These are phyloP conservation scores for Nakazawaea peltata DNA, from an alignment of 805 yeast genomes.

Conservation along the genomic window DNA sequence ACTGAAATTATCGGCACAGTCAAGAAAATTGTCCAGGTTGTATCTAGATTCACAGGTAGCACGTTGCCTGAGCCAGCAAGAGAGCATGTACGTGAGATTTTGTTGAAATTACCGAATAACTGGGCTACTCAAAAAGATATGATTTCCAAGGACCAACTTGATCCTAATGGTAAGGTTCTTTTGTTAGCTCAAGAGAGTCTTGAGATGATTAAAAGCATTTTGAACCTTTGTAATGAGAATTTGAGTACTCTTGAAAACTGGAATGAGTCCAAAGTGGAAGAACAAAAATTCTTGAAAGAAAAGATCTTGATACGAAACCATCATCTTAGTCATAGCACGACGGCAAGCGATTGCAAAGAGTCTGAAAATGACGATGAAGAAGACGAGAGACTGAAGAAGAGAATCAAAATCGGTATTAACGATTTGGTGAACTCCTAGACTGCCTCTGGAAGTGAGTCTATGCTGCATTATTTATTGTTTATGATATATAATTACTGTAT, in stretches of 20 bases:
- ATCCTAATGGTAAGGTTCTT: slow-evolving; percentile 63
- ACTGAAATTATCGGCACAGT: slow-evolving; percentile 84
- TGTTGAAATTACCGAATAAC: slow-evolving; percentile 66
- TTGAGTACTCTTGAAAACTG: slow-evolving; percentile 80
- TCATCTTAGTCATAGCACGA: too few species aligned
- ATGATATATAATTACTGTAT: too few species aligned
- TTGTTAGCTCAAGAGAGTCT: slow-evolving; percentile 83
- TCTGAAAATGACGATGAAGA: background rate
- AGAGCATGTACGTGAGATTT: slow-evolving; percentile 68
- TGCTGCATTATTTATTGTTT: background rate
- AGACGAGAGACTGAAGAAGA: slow-evolving; percentile 2
- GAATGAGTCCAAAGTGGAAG: slow-evolving; percentile 24
- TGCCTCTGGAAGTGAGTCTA: background rate
- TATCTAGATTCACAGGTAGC: slow-evolving; percentile 76
- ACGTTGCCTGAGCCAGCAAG: slow-evolving; percentile 75
- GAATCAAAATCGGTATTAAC: slow-evolving; percentile 8
- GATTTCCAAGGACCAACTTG: slow-evolving; percentile 23
- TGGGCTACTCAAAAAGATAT: slow-evolving; percentile 37
- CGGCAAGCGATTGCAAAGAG: slow-evolving; percentile 1
- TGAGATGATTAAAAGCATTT: slow-evolving; percentile 78
- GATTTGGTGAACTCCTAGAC: slow-evolving; percentile 3
- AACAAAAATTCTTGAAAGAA: slow-evolving; percentile 10
- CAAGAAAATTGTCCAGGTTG: slow-evolving; percentile 76
- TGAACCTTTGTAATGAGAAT: slow-evolving; percentile 78
- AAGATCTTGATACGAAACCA: slow-evolving; percentile 11